A percentile compares a stretch with the other conserved stretches of the same genome.
Conservation (phyloP, 225 moss, liverwort and hornwort species). For the Sphagnum tenellum region DNA sequence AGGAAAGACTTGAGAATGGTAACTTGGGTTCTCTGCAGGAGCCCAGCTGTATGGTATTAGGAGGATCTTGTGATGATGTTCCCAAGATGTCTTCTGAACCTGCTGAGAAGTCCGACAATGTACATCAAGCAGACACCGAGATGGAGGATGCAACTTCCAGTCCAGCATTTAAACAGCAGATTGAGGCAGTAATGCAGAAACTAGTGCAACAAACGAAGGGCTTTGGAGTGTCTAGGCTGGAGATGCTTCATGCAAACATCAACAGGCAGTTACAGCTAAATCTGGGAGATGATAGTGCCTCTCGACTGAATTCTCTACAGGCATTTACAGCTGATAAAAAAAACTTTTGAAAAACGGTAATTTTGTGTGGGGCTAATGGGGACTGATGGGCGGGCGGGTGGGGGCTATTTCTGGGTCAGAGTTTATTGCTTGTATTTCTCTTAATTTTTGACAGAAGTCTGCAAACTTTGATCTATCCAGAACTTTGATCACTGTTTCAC, state of each 20-base stretch:
- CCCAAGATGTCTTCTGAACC: slow-evolving; percentile 13
- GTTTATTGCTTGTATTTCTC: too few relatives aligned
- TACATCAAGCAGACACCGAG: slow-evolving; percentile 10
- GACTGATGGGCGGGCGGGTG: too few relatives aligned
- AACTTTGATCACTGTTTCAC: too few relatives aligned
- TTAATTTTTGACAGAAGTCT: too few relatives aligned
- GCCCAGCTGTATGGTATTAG: slow-evolving; percentile 1
- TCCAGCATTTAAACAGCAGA: slow-evolving; percentile 29
- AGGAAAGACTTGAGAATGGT: slow-evolving; percentile 27
- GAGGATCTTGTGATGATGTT: slow-evolving; percentile 19
- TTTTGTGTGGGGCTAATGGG: too few relatives aligned
- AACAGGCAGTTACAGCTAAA: slow-evolving; percentile 44
- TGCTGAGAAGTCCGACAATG: slow-evolving; percentile 20
- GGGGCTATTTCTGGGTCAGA: too few relatives aligned
- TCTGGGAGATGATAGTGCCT: slow-evolving; percentile 29
- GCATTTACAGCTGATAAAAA: slow-evolving; percentile 21
- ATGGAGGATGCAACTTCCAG: slow-evolving; percentile 24
- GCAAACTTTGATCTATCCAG: too few relatives aligned
- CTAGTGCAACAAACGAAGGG: slow-evolving; percentile 46
- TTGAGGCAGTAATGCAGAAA: slow-evolving; percentile 41
- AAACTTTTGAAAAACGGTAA: too few relatives aligned
- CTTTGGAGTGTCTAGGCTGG: slow-evolving; percentile 57
- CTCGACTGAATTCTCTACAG: slow-evolving; percentile 39
- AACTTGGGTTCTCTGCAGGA: slow-evolving; percentile 2
- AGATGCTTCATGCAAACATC: slow-evolving; percentile 61